Conservation (phyloP, 129 eudicot genomes). For the Tanacetum coccineum region DNA sequence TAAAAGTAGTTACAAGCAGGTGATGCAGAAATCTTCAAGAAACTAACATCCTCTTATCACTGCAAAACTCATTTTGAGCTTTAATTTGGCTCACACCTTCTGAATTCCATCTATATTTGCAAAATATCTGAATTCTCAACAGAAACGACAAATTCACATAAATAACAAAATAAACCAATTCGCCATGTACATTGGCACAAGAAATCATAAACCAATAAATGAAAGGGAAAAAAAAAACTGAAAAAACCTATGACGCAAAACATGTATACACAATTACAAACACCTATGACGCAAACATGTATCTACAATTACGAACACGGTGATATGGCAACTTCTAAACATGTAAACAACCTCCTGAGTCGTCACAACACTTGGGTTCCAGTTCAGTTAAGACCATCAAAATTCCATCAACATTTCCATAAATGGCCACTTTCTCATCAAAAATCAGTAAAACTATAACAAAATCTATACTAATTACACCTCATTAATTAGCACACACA, state of each 20-base stretch:
- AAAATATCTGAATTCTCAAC: background rate
- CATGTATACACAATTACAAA: too few species aligned
- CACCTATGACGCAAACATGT: background rate
- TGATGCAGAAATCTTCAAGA: background rate
- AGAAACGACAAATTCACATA: background rate
- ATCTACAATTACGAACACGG: background rate
- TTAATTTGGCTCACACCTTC: background rate
- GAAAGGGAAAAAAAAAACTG: too few species aligned
- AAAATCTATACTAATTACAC: too few species aligned
- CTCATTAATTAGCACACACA: too few species aligned
- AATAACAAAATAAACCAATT: too few species aligned
- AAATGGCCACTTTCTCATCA: too few species aligned
- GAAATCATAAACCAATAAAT: too few species aligned
- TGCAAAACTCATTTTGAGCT: conserved; percentile 12
- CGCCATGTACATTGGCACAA: too few species aligned
- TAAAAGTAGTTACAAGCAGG: conserved; percentile 3
- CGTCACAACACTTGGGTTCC: conserved; percentile 12
- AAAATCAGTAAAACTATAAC: too few species aligned
- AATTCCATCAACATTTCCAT: too few species aligned
- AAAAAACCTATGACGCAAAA: too few species aligned
- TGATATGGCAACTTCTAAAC: conserved; percentile 13
- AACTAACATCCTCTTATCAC: conserved; percentile 3
- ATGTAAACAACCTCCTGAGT: background rate
- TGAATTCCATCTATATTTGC: background rate
- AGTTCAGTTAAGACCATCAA: background rate